phyloP scores from a whole-genome alignment of 2,329 filamentous ascomycete genomes.

The Nakataea oryzae region DNA sequence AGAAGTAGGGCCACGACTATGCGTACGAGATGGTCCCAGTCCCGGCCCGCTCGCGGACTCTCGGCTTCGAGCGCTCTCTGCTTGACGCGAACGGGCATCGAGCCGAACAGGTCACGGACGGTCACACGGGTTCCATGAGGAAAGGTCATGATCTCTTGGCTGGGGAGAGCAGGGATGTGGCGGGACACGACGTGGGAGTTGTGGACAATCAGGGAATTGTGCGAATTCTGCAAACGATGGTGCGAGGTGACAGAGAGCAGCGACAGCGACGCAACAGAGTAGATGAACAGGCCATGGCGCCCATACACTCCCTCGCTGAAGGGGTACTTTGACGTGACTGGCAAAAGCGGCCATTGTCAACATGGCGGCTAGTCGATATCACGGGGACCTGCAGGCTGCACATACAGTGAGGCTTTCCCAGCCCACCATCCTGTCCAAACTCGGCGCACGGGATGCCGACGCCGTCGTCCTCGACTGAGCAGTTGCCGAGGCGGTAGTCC shows the following conservation, averaged over 20 bases:
- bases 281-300: constrained; percentile 62
- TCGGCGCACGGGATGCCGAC: constrained; percentile 63
- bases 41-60: constrained; percentile 40
- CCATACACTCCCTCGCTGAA: constrained; percentile 44
- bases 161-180: constrained; percentile 47
- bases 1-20: constrained; percentile 56
- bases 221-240: constrained; percentile 46
- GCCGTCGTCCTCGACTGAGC: constrained; percentile 77
- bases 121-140: constrained; percentile 65
- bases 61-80: constrained; percentile 51
- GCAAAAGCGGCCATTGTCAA: constrained; percentile 3
- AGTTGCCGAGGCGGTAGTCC: constrained; percentile 67
- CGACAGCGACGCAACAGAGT: constrained; percentile 66
- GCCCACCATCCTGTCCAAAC: constrained; percentile 58
- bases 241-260: constrained; percentile 68
- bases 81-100: constrained; percentile 83
- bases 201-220: constrained; percentile 60
- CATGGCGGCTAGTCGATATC: not conserved
- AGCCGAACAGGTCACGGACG: constrained; percentile 76
- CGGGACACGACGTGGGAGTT: constrained; percentile 56
- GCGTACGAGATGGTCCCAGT: constrained; percentile 55
- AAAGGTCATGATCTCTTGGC: constrained; percentile 43
- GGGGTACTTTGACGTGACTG: constrained; percentile 71
- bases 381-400: constrained; percentile 6
- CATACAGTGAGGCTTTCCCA: constrained; percentile 66